Percentiles rank a stretch among this genome's conserved stretches.
Evolutionary conservation across 768 basidiomycete genomes (phyloP).

Genomic region (Russula vinacea): DNA sequence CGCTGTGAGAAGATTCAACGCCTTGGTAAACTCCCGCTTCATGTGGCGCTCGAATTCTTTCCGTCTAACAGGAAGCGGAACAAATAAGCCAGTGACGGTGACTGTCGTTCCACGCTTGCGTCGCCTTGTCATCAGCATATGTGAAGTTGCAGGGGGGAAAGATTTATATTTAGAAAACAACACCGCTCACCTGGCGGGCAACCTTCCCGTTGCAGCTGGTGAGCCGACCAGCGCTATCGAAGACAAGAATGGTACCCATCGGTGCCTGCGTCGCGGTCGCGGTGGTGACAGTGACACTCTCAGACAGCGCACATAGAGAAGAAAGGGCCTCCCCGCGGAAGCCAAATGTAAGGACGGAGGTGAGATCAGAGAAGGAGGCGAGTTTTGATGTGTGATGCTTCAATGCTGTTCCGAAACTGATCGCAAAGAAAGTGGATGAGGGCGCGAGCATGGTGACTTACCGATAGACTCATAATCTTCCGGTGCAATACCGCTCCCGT

Average conservation of each 20-base stretch:
- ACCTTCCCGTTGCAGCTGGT: constrained; percentile 51
- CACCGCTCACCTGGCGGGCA: constrained; percentile 66
- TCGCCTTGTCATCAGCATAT: background rate
- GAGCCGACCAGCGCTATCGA: constrained; percentile 64
- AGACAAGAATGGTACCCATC: constrained; percentile 73
- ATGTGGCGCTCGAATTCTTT: constrained; percentile 87
- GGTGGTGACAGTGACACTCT: constrained; percentile 67
- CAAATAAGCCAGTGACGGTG: constrained; percentile 66
- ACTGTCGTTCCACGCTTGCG: constrained; percentile 84
- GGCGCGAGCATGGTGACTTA: constrained; percentile 37
- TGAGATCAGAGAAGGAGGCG: constrained; percentile 66
- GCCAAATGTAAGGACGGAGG: constrained; percentile 76
- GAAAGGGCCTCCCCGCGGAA: constrained; percentile 96
- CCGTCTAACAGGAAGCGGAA: constrained; percentile 80
- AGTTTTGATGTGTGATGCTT: constrained; percentile 97
- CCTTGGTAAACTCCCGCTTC: constrained; percentile 88
- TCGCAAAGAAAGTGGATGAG: background rate
- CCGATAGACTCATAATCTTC: constrained; percentile 78
- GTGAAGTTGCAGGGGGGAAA: background rate
- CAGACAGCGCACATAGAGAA: constrained; percentile 82
- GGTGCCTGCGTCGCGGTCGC: constrained; percentile 69
- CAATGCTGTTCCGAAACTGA: constrained; percentile 48
- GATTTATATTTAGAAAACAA: background rate
- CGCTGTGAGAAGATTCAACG: constrained; percentile 73
- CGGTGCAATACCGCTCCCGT: constrained; percentile 81